A percentile compares a stretch with the other conserved stretches of the same genome.
phyloP scores from a whole-genome alignment of 1,284 basidiomycete species.

The Cystobasidium sp. region DNA sequence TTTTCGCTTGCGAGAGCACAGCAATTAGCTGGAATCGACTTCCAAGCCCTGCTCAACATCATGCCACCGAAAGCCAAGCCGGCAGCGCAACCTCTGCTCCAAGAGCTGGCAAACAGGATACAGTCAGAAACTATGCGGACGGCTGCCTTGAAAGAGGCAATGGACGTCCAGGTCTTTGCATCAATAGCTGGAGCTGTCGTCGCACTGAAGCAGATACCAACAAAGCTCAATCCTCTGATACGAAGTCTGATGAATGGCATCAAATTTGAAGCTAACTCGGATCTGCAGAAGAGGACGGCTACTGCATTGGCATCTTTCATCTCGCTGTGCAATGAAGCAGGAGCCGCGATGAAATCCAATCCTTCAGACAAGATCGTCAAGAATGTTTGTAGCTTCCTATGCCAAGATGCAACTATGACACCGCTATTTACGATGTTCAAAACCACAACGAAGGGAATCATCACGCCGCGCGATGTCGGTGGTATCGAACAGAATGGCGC shows the following conservation, averaged over 20 bases:
- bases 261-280: slow-evolving; percentile 90
- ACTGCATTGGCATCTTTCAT: slow-evolving; percentile 84
- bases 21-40: slow-evolving; percentile 71
- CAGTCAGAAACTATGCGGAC: slow-evolving; percentile 61
- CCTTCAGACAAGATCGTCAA: slow-evolving; percentile 93
- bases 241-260: slow-evolving; percentile 97
- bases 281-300: slow-evolving; percentile 89
- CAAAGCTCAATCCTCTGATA: slow-evolving; percentile 95
- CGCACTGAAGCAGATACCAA: slow-evolving; percentile 77
- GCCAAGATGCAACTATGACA: slow-evolving; percentile 85
- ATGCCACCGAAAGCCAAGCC: slow-evolving; percentile 76
- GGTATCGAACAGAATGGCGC: not conserved
- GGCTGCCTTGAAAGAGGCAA: slow-evolving; percentile 82
- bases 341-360: slow-evolving; percentile 62
- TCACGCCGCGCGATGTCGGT: slow-evolving; percentile 55
- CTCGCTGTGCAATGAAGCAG: slow-evolving; percentile 76
- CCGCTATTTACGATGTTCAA: slow-evolving; percentile 79
- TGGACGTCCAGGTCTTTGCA: slow-evolving; percentile 86
- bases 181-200: slow-evolving; percentile 90
- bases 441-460: slow-evolving; percentile 70
- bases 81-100: slow-evolving; percentile 69
- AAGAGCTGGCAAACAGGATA: slow-evolving; percentile 76
- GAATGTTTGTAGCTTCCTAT: slow-evolving; percentile 96
- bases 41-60: slow-evolving; percentile 64
- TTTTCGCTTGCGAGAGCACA: slow-evolving; percentile 85